Percentiles rank a stretch among this genome's conserved stretches.
Conservation (phyloP, 108 stramenopile genomes). For the Stephanodiscus minutulus region DNA sequence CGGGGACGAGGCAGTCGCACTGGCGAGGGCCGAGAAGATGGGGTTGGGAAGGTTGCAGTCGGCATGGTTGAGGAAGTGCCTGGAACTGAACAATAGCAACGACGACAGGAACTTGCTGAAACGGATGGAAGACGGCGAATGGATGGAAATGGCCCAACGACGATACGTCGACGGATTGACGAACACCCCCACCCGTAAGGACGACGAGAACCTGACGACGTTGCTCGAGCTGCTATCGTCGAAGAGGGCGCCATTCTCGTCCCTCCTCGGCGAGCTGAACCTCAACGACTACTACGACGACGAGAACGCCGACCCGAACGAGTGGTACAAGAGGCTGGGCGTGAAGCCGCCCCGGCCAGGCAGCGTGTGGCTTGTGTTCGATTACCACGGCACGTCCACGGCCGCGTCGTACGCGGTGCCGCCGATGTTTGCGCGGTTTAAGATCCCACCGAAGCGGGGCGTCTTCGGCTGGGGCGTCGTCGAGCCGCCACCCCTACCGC, state of each 20-base stretch:
- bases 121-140: slow-evolving; percentile 53
- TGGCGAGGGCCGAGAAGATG: slow-evolving; percentile 58
- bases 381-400: slow-evolving; percentile 75
- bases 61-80: slow-evolving; percentile 28
- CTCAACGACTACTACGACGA: slow-evolving; percentile 78
- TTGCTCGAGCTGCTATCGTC: slow-evolving; percentile 40
- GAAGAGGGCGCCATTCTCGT: slow-evolving; percentile 52
- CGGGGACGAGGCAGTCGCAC: slow-evolving; percentile 52
- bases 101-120: slow-evolving; percentile 9
- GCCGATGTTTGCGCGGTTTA: slow-evolving; percentile 38
- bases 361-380: slow-evolving; percentile 77
- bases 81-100: slow-evolving; percentile 14
- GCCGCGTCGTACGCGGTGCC: slow-evolving; percentile 57
- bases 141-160: slow-evolving; percentile 54
- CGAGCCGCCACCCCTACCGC: slow-evolving; percentile 61
- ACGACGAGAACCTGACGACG: slow-evolving; percentile 59
- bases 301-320: slow-evolving; percentile 50
- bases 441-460: slow-evolving; percentile 62
- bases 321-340: slow-evolving; percentile 73
- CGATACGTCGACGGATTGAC: slow-evolving; percentile 51
- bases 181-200: slow-evolving; percentile 52
- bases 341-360: slow-evolving; percentile 69
- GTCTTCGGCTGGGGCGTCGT: slow-evolving; percentile 60
- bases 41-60: slow-evolving; percentile 64
- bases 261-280: slow-evolving; percentile 77